Percentiles rank a stretch among this genome's conserved stretches.
phyloP scores from a whole-genome alignment of 345 rosid species.

The Citrus mangshanensis region DNA sequence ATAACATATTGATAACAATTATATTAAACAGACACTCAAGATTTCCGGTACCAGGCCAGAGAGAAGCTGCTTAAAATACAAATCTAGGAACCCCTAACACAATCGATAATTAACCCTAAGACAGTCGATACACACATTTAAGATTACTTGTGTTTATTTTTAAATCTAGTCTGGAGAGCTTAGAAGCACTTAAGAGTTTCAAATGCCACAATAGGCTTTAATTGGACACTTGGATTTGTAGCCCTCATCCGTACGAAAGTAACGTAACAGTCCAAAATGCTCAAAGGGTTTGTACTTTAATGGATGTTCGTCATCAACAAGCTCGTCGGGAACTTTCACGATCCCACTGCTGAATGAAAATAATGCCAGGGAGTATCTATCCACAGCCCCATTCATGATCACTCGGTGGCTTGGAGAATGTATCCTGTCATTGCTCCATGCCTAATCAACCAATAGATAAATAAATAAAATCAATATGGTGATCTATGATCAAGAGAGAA shows the following conservation, averaged over 20 bases:
- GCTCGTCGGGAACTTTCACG: slow-evolving; percentile 36
- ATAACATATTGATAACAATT: too few species aligned
- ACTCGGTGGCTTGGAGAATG: slow-evolving; percentile 46
- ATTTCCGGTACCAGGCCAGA: background rate
- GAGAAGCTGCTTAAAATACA: background rate
- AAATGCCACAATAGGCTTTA: slow-evolving; percentile 47
- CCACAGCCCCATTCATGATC: slow-evolving; percentile 34
- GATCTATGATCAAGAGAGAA: background rate
- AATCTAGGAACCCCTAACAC: background rate
- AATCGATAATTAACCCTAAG: background rate
- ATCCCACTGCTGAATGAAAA: slow-evolving; percentile 42
- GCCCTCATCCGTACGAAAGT: slow-evolving; percentile 38
- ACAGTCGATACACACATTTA: background rate
- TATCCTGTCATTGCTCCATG: slow-evolving; percentile 61
- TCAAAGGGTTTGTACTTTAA: slow-evolving; percentile 44
- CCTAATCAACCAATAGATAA: slow-evolving; percentile 21
- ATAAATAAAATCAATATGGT: background rate
- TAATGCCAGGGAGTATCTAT: slow-evolving; percentile 46
- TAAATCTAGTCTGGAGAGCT: too few species aligned
- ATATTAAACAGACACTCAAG: too few species aligned
- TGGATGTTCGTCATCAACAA: slow-evolving; percentile 48
- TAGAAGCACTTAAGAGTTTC: background rate
- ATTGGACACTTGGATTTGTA: slow-evolving; percentile 41
- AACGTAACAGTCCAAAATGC: slow-evolving; percentile 40
- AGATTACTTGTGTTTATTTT: too few species aligned